Evolutionary conservation across 1,284 basidiomycete genomes (phyloP).

Genomic region (Moesziomyces antarcticus): DNA sequence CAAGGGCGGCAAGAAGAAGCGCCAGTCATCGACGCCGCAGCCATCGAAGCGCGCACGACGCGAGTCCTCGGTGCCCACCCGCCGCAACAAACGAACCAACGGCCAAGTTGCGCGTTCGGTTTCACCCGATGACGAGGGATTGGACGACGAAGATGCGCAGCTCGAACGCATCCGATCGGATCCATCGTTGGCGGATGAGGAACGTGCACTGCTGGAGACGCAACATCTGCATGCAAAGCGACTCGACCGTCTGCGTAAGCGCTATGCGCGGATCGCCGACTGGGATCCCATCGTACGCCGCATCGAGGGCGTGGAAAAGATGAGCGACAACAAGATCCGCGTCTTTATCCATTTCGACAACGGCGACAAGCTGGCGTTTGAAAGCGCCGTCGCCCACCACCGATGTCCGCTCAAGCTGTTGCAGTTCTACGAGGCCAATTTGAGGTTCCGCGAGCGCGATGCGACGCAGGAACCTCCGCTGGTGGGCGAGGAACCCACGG

Average conservation of each 20-base stretch:
- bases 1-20: constrained; percentile 32
- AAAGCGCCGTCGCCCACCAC: constrained; percentile 36
- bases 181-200: constrained; percentile 14
- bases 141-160: constrained; percentile 17
- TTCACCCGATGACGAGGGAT: constrained; percentile 5
- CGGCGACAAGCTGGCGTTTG: constrained; percentile 45
- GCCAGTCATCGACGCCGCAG: constrained; percentile 2
- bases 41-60: not conserved
- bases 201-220: constrained; percentile 13
- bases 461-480: not conserved
- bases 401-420: constrained; percentile 53
- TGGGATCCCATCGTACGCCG: constrained; percentile 54
- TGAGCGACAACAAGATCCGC: constrained; percentile 32
- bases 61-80: not conserved
- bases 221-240: constrained; percentile 31
- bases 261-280: constrained; percentile 44
- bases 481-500: too few relatives aligned
- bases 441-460: constrained; percentile 25
- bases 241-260: constrained; percentile 30
- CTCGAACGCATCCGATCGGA: constrained; percentile 29
- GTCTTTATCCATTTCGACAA: constrained; percentile 43
- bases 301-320: constrained; percentile 47
- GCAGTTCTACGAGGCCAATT: constrained; percentile 48
- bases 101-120: constrained; percentile 7
- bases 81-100: too few relatives aligned